Conservation (phyloP, 257 asterid genomes). For the Nicotiana benthamiana region DNA sequence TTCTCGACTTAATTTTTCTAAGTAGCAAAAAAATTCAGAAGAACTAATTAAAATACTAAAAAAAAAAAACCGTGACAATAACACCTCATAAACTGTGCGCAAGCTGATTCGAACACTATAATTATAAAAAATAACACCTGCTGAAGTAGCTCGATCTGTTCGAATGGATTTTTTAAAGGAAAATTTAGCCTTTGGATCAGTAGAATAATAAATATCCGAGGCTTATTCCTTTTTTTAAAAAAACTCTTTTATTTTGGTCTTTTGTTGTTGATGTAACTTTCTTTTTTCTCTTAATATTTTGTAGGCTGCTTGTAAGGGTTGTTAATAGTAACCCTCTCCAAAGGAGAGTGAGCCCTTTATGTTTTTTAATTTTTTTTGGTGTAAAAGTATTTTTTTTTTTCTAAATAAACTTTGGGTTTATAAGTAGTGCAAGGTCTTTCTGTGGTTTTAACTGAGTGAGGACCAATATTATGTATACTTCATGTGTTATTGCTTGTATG, state of each 20-base stretch:
- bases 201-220: neutral
- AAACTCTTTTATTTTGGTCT: neutral
- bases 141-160: neutral
- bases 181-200: conserved; percentile 14
- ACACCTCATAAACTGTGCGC: no score
- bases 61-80: neutral
- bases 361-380: neutral
- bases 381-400: neutral
- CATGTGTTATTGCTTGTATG: neutral
- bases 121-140: neutral
- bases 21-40: neutral
- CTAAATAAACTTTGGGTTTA: neutral
- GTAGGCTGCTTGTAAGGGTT: neutral
- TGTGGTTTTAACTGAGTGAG: no score
- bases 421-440: neutral
- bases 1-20: conserved; percentile 72
- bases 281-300: neutral
- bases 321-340: conserved; percentile 65
- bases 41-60: neutral
- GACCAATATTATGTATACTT: neutral
- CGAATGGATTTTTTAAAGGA: neutral
- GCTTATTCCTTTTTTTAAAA: conserved; percentile 19
- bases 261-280: neutral
- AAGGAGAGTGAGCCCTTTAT: conserved; percentile 85
- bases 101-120: no score